A percentile compares a stretch with the other conserved stretches of the same genome.
Conservation (phyloP, 192 early-diverging fungal species). For the Gamsiella multidivaricata region DNA sequence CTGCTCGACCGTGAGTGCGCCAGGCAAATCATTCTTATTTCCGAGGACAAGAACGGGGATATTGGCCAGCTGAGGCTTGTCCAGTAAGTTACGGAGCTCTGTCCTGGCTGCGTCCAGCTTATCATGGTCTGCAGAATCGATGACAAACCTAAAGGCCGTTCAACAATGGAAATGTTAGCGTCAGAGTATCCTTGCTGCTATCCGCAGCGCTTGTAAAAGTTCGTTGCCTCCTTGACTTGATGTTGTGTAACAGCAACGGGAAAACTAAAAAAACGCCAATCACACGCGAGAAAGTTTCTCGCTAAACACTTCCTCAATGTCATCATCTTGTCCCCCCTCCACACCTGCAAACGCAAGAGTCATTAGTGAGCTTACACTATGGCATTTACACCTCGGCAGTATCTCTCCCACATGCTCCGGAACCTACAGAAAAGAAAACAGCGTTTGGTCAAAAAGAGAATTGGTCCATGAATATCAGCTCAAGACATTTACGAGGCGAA, state of each 20-base stretch:
- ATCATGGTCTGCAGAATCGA: slow-evolving; percentile 95
- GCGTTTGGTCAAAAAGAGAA: no score
- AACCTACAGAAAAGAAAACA: slow-evolving; percentile 66
- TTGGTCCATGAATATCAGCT: no score
- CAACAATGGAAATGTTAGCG: background rate
- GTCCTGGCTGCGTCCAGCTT: slow-evolving; percentile 92
- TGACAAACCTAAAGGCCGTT: slow-evolving; percentile 79
- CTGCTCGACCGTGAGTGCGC: slow-evolving; percentile 88
- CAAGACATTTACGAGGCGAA: background rate
- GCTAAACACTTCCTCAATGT: background rate
- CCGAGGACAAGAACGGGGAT: slow-evolving; percentile 97
- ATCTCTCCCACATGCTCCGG: slow-evolving; percentile 95
- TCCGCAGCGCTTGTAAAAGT: no score
- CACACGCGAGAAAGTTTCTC: background rate
- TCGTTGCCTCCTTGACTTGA: no score
- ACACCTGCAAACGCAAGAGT: background rate
- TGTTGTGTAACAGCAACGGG: background rate
- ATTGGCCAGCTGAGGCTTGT: slow-evolving; percentile 93
- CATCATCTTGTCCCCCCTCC: background rate
- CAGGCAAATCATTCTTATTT: slow-evolving; percentile 97
- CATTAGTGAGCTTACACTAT: slow-evolving; percentile 80
- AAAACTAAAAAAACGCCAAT: slow-evolving; percentile 7
- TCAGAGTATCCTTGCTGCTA: no score
- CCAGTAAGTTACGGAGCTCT: slow-evolving; percentile 91
- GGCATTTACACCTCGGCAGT: slow-evolving; percentile 93